Percentiles rank a stretch among this genome's conserved stretches.
Evolutionary conservation across 148 eudicot genomes (phyloP).

Genomic region (Nepenthes mirabilis): DNA sequence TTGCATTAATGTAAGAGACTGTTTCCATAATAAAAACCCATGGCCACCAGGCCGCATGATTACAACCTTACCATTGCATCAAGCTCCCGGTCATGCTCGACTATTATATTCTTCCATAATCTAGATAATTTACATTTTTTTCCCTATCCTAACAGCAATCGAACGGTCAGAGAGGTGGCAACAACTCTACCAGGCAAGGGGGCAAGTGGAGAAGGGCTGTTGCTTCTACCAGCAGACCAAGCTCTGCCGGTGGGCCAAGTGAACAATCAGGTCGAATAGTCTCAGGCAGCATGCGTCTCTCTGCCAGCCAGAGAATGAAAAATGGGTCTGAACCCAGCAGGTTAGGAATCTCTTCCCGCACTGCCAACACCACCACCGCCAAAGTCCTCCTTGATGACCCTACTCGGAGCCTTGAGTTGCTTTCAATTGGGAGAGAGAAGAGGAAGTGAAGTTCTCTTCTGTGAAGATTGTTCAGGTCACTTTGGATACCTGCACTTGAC

Average conservation of each 20-base stretch:
- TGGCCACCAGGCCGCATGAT: too few relatives aligned
- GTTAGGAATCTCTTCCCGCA: slow-evolving; percentile 24
- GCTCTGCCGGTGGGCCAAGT: slow-evolving; percentile 25
- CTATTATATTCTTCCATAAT: background rate
- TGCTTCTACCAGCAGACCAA: slow-evolving; percentile 27
- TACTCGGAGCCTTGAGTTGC: background rate
- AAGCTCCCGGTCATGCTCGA: too few relatives aligned
- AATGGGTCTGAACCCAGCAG: slow-evolving; percentile 31
- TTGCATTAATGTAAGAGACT: too few relatives aligned
- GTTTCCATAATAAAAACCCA: too few relatives aligned
- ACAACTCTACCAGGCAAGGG: slow-evolving; percentile 16
- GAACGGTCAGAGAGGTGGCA: slow-evolving; percentile 19
- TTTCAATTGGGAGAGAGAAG: background rate
- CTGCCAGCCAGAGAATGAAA: slow-evolving; percentile 22
- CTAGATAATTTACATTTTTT: background rate
- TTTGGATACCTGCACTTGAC: too few relatives aligned
- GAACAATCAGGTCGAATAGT: slow-evolving; percentile 20
- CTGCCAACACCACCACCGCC: slow-evolving; percentile 9
- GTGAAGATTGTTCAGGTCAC: too few relatives aligned
- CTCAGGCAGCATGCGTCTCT: slow-evolving; percentile 17
- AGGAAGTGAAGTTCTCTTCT: background rate
- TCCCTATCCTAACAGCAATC: slow-evolving; percentile 8
- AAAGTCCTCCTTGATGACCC: slow-evolving; percentile 26
- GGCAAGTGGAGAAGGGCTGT: slow-evolving; percentile 32
- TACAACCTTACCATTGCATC: too few relatives aligned